These are phyloP conservation scores for Saccharum officinarum DNA, from an alignment of 176 grass and related monocot species.

Conservation along the genomic window DNA sequence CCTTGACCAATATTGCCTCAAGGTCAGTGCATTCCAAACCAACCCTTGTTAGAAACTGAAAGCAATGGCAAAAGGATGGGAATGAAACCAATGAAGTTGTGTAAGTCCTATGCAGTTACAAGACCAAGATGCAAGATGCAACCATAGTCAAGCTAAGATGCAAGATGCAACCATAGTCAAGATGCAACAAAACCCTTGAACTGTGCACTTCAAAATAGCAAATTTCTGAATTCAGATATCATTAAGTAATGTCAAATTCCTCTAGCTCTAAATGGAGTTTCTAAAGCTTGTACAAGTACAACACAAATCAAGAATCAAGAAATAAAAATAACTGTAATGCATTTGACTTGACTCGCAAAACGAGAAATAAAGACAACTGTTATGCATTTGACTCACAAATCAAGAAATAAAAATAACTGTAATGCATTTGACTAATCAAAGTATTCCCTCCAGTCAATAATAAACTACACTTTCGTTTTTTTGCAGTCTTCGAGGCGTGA, in stretches of 20 bases:
- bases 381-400: not conserved
- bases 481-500: not conserved
- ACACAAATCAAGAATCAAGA: slow-evolving; percentile 24
- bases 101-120: not conserved
- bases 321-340: not conserved
- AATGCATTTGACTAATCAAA: not conserved
- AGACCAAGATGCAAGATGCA: slow-evolving; percentile 26
- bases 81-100: not conserved
- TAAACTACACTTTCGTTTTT: not conserved
- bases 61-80: slow-evolving; percentile 20
- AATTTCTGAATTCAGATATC: not conserved
- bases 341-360: not conserved
- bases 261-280: slow-evolving; percentile 15
- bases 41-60: slow-evolving; percentile 76
- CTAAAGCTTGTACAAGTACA: not conserved
- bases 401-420: not conserved
- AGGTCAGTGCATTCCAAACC: slow-evolving; percentile 72
- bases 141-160: too few relatives aligned
- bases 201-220: slow-evolving; percentile 13
- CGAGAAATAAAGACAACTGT: not conserved
- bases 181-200: slow-evolving; percentile 13
- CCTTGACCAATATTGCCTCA: slow-evolving; percentile 69
- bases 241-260: slow-evolving; percentile 10
- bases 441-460: not conserved
- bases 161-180: slow-evolving; percentile 12